Evolutionary conservation across 108 stramenopile genomes (phyloP).

Genomic region (Fragilariopsis cylindrus): DNA sequence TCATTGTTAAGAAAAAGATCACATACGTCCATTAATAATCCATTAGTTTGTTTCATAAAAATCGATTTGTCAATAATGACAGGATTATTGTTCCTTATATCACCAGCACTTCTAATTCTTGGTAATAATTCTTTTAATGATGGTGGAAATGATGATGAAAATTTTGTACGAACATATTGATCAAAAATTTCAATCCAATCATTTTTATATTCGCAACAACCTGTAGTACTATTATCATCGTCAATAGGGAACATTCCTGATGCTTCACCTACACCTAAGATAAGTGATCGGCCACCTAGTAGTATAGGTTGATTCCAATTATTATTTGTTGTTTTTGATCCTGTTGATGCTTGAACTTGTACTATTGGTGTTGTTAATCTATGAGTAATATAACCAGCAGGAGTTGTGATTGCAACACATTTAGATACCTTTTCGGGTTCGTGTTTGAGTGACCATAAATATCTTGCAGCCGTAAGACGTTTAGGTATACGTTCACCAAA

Average conservation of each 20-base stretch:
- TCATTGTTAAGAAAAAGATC: not conserved
- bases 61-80: not conserved
- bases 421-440: constrained; percentile 26
- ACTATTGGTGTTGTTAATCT: constrained; percentile 21
- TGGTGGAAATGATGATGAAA: not conserved
- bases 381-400: constrained; percentile 45
- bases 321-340: not conserved
- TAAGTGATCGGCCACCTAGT: too few species aligned
- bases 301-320: not conserved
- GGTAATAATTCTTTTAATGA: constrained; percentile 24
- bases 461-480: constrained; percentile 44
- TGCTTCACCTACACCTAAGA: constrained; percentile 49
- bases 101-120: constrained; percentile 5
- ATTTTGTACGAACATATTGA: not conserved
- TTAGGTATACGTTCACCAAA: constrained; percentile 35
- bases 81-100: not conserved
- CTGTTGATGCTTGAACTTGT: not conserved
- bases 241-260: constrained; percentile 52
- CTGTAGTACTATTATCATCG: not conserved
- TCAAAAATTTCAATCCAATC: constrained; percentile 11
- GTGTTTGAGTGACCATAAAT: constrained; percentile 43
- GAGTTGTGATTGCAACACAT: constrained; percentile 35
- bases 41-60: not conserved
- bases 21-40: not conserved
- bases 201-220: not conserved